Conservation (phyloP, 2,329 filamentous ascomycete genomes). For the Cryphonectria japonica region DNA sequence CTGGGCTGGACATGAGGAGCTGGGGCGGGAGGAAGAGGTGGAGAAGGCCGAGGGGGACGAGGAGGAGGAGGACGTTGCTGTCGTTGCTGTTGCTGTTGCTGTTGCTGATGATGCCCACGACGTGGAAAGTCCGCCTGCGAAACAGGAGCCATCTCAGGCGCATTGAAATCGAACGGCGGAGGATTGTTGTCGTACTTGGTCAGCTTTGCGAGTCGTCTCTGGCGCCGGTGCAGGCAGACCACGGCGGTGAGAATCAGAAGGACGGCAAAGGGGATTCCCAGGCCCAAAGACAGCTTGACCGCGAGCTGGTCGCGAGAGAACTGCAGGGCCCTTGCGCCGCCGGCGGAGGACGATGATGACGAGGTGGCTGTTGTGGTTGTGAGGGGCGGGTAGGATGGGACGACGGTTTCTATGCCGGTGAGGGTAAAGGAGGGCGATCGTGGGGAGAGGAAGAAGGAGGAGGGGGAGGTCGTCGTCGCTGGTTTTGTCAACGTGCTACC, state of each 20-base stretch:
- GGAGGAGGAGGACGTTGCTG: not conserved
- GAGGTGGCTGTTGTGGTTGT: not conserved
- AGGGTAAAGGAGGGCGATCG: conserved; percentile 7
- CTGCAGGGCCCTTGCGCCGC: not conserved
- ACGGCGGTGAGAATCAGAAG: conserved; percentile 13
- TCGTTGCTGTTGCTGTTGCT: not conserved
- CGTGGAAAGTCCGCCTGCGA: conserved; percentile 5
- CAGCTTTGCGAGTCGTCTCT: conserved; percentile 6
- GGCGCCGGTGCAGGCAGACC: conserved; percentile 22
- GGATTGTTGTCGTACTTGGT: not conserved
- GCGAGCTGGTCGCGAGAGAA: conserved; percentile 7
- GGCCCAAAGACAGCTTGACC: conserved; percentile 24
- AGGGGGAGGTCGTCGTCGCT: not conserved
- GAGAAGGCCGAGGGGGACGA: not conserved
- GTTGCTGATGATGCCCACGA: not conserved
- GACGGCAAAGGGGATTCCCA: conserved; percentile 24
- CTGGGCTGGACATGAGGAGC: not conserved
- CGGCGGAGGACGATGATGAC: not conserved
- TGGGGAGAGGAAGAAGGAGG: not conserved
- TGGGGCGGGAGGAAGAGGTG: not conserved
- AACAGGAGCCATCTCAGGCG: conserved; percentile 19
- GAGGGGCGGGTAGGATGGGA: conserved; percentile 7
- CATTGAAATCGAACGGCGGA: conserved; percentile 14
- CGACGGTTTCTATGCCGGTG: conserved; percentile 9
- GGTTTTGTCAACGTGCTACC: not conserved